Evolutionary conservation across 2,329 filamentous ascomycete genomes (phyloP), one percentile per base, ranked within the genome.

Genomic region (Nemania sp.): DNA sequence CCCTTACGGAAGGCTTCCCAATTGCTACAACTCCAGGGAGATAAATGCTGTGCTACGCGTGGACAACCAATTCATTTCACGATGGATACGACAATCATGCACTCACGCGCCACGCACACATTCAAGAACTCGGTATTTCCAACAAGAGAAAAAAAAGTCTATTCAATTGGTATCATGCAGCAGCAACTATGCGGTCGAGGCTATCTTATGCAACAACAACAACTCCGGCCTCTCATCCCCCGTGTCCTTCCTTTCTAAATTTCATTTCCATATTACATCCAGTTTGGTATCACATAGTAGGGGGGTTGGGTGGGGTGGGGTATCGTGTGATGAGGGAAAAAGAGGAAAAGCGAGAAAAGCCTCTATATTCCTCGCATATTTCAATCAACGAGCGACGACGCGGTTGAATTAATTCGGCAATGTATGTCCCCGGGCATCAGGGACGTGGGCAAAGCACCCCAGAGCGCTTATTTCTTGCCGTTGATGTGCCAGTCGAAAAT

Each of bases 401-500:
- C 1, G 23, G n/a, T n/a, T n/a, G n/a, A n/a, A n/a, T n/a, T n/a
- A n/a, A n/a, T n/a, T n/a, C n/a, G n/a, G n/a, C n/a, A n/a, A n/a
- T n/a, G n/a, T n/a, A n/a, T n/a, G n/a, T n/a, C n/a, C n/a, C n/a
- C n/a, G n/a, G n/a, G n/a, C n/a, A n/a, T n/a, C n/a, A n/a, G n/a
- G n/a, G n/a, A n/a, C n/a, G n/a, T n/a, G n/a, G n/a, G n/a, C n/a
- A n/a, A n/a, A n/a, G n/a, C n/a, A n/a, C n/a, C n/a, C n/a, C n/a
- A 44, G 42, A 8, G 11, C 33, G 36, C 28, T 58, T 54, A 70
- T 59, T 71, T 71, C 53, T 66, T 63, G 48, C 67, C 65, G 43
- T 82, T 75, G 67, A 96, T 69, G 75, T 95, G 89, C 91, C 92
- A 97, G 64, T 81, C 81, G 73, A 96, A 90, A 11, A 95, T 79